Evolutionary conservation across 2,329 filamentous ascomycete genomes (phyloP), one percentile per base, ranked within the genome.

Genomic region (Hypoxylon sp.): DNA sequence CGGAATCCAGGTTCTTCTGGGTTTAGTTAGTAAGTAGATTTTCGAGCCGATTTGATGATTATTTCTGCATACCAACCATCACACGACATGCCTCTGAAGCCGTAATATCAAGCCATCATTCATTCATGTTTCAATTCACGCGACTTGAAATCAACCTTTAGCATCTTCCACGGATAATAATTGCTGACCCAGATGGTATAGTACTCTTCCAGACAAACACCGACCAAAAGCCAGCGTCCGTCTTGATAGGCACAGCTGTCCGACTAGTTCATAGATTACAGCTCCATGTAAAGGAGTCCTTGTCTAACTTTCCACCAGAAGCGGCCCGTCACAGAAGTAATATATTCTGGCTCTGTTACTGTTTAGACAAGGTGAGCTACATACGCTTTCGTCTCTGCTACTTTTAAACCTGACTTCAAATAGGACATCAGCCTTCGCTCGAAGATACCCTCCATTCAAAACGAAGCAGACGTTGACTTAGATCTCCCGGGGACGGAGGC

Each of bases 261-360:
- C 74, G 80, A 7, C 52, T 82, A 5, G 79, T 79, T 1, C 81
- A 82, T 64, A 72, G 76, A 0, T 53, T 82, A 28, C 73, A 74
- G 2, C 59, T 83, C 5, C 79, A 83, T 28, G 74, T 78, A 0
- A 75, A 76, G 17, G 64, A 74, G 1, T 65, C 74, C 0, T 60
- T 72, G 0, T 62, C 71, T 10, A 59, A 63, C 0, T 77, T 77
- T 11, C 55, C 78, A 0, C 68, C 75, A 0, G 76, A 77, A 0
- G 76, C 80, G 2, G 74, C 74, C 1, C 73, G 76, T n/a, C 79
- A 82, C 30, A 71, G 80, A 25, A 73, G 74, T 2, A 73, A 80
- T 0, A 73, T 82, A 1, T 83, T 83, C 46, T 83, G 81, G 81
- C 76, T 82, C 6, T 78, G 79, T 2, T 83, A 82, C 38, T 72